Evolutionary conservation across 2,329 filamentous ascomycete species (phyloP).

Genomic region (Pseudogymnoascus sp.): DNA sequence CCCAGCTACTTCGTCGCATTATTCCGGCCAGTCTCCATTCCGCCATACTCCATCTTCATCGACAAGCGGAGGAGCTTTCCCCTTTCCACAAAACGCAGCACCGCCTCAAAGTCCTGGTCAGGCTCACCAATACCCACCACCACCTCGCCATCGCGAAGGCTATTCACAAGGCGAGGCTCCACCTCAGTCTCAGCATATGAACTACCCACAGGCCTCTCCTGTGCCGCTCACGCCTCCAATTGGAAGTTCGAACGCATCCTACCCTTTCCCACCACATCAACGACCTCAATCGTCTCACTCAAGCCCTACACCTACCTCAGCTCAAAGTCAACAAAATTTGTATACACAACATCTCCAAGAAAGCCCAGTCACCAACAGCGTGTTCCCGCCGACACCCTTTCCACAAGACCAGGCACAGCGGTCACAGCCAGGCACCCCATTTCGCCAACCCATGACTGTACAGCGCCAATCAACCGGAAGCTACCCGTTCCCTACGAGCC

Average conservation of each 20-base stretch:
- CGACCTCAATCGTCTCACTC: slow-evolving; percentile 52
- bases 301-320: slow-evolving; percentile 52
- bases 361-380: slow-evolving; percentile 37
- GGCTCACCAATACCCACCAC: slow-evolving; percentile 24
- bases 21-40: slow-evolving; percentile 28
- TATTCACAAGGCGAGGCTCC: slow-evolving; percentile 20
- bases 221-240: slow-evolving; percentile 28
- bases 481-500: slow-evolving; percentile 48
- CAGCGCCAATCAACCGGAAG: slow-evolving; percentile 37
- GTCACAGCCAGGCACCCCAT: slow-evolving; percentile 34
- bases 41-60: slow-evolving; percentile 25
- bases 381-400: slow-evolving; percentile 21
- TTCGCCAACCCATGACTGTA: slow-evolving; percentile 41
- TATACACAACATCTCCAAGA: slow-evolving; percentile 42
- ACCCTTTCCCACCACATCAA: slow-evolving; percentile 32
- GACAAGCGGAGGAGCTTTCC: slow-evolving; percentile 22
- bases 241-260: slow-evolving; percentile 25
- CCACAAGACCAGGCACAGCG: slow-evolving; percentile 22
- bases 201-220: slow-evolving; percentile 23
- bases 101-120: slow-evolving; percentile 28
- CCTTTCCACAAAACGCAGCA: slow-evolving; percentile 24
- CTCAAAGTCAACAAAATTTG: slow-evolving; percentile 50
- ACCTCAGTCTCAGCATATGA: slow-evolving; percentile 24
- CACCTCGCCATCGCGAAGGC: slow-evolving; percentile 23
- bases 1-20: slow-evolving; percentile 30